Conservation (phyloP, 306 rosid genomes). For the Quercus gilva region DNA sequence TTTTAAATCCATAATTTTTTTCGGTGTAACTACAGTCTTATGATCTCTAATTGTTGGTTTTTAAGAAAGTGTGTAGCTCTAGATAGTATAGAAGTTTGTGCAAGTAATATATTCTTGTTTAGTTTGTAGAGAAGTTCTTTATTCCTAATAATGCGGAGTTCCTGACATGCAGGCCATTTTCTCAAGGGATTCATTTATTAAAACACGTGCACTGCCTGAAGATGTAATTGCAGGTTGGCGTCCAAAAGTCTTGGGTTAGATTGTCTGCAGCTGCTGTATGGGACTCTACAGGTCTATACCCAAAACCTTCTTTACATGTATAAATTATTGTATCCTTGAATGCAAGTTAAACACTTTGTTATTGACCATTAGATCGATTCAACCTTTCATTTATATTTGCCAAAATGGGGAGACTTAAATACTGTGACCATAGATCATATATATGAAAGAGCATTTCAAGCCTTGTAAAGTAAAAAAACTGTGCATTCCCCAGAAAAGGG, state of each 20-base stretch:
- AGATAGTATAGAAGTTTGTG: no score
- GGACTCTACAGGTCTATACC: constrained; percentile 7
- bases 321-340: neutral
- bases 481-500: neutral
- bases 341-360: neutral
- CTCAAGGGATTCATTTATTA: constrained; percentile 74
- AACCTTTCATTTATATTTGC: neutral
- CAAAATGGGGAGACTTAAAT: neutral
- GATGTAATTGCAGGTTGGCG: constrained; percentile 98
- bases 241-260: constrained; percentile 75
- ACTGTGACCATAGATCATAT: neutral
- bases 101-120: neutral
- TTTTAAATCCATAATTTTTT: neutral
- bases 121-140: neutral
- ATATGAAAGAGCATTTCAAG: neutral
- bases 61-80: no score
- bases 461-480: neutral
- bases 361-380: neutral
- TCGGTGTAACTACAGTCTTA: neutral
- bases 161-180: constrained; percentile 53
- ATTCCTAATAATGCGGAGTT: constrained; percentile 24
- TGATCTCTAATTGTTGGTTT: neutral
- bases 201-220: constrained; percentile 66
- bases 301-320: neutral
- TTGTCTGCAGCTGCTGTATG: neutral